Base-by-base conservation (phyloP, 2,329 filamentous ascomycete genomes). In the Sclerotinia glacialis region DNA sequence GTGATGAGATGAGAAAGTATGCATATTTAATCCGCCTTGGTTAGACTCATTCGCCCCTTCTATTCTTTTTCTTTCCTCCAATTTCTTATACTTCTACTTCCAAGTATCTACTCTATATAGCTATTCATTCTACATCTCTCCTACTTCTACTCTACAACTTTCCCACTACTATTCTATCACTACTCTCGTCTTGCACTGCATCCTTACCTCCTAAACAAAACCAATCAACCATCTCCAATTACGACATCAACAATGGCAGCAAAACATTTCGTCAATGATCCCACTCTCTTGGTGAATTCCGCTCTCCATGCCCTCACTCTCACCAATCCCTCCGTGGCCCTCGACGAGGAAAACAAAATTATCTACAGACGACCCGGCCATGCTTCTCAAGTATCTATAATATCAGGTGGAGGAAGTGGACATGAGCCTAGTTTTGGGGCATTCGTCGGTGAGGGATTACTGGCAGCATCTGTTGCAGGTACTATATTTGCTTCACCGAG, bases 201-300 rank as follows among this genome's bases (percentile, higher is more conserved):
- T 49, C 31, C 6, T 31, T 52, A 8, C 28, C 8, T 2, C 12
- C 50, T 8, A 34, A 49, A 4, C 16, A 52, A 21, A 21, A 14
- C 21, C 26, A 53, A 34, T 18, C 14, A 50, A 60, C 23, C 5
- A 16, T 50, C 40, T 26, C 6, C 53, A 56, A 64, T 44, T 31
- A 47, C 47, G 47, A 65, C 5, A 47, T 56, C 53, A 64, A 73
- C 66, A 64, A 82, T 82, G 80, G 86, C 86, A 42, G 76, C 82
- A 68, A 96, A 95, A 82, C 93, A 97, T 80, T 97, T 97, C 82
- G 87, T 97, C 82, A 88, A 92, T 78, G 90, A 96, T 77, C 87
- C 93, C 52, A 86, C 87, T 64, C 84, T 90, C 74, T 86, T 97
- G 62, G 92, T 97, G 77, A 83, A 86, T 76, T 83, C 87, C 52